Percentiles rank a stretch among this genome's conserved stretches.
These are phyloP conservation scores for Hirsutella minnesotensis DNA, from an alignment of 2,329 filamentous ascomycete species.

Conservation along the genomic window DNA sequence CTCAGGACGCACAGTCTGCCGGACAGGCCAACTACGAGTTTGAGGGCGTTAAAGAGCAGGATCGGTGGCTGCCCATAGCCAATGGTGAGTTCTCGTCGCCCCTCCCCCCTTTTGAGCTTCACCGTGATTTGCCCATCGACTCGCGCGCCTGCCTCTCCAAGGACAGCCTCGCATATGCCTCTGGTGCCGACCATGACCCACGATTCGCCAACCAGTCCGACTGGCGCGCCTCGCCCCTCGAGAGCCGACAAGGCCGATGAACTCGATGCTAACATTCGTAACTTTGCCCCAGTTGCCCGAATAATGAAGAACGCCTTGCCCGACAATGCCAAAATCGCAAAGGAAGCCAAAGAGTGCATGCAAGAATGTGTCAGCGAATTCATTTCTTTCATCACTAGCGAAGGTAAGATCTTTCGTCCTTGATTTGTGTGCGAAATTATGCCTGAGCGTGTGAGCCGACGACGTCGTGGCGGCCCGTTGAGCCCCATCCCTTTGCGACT, in stretches of 20 bases:
- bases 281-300: constrained; percentile 89
- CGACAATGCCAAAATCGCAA: constrained; percentile 97
- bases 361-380: constrained; percentile 99
- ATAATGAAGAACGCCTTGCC: constrained; percentile 98
- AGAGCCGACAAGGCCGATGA: constrained; percentile 38
- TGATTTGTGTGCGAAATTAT: no score
- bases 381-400: constrained; percentile 98
- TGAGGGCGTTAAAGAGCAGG: constrained; percentile 93
- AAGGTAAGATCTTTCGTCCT: constrained; percentile 53
- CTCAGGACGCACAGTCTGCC: constrained; percentile 64
- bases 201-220: constrained; percentile 41
- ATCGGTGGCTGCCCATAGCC: constrained; percentile 98
- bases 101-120: constrained; percentile 10
- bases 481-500: no score
- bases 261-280: constrained; percentile 86
- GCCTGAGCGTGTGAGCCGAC: no score
- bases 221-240: constrained; percentile 34
- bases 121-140: constrained; percentile 33
- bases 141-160: constrained; percentile 8
- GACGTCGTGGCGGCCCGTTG: no score
- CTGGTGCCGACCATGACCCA: constrained; percentile 44
- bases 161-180: constrained; percentile 18
- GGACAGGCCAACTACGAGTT: constrained; percentile 72
- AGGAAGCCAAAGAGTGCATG: constrained; percentile 99
- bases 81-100: constrained; percentile 70